Conservation (phyloP, 768 basidiomycete species). For the Xerocomellus chrysenteron region DNA sequence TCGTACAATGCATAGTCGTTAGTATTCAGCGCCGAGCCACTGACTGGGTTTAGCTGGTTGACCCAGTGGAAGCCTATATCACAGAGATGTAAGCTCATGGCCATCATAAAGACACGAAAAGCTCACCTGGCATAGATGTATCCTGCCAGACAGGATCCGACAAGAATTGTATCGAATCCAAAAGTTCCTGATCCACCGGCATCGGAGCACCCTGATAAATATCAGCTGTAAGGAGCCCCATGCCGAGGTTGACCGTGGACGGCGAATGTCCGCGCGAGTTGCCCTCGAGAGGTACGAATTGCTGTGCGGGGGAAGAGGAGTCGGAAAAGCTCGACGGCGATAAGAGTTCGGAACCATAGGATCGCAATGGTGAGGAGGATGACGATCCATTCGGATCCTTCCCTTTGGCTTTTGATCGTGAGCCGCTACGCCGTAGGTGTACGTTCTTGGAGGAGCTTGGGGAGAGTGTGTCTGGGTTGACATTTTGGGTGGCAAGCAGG, state of each 20-base stretch:
- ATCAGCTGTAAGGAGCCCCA: constrained; percentile 29
- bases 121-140: constrained; percentile 53
- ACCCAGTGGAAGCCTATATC: constrained; percentile 37
- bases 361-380: constrained; percentile 2
- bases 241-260: neutral
- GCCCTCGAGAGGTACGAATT: constrained; percentile 39
- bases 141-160: constrained; percentile 58
- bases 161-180: constrained; percentile 62
- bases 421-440: constrained; percentile 18
- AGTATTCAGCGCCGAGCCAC: constrained; percentile 14
- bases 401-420: constrained; percentile 15
- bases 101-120: neutral
- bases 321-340: constrained; percentile 34
- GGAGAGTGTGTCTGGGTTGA: constrained; percentile 19
- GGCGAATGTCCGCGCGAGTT: constrained; percentile 18
- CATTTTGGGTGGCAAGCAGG: constrained; percentile 60
- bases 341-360: constrained; percentile 14
- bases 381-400: constrained; percentile 7
- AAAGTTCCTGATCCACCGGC: constrained; percentile 56
- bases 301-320: constrained; percentile 39
- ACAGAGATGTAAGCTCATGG: neutral
- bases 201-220: constrained; percentile 49
- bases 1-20: constrained; percentile 32
- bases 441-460: constrained; percentile 21
- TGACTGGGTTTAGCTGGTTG: constrained; percentile 25